Conservation (phyloP, 208 protist species). For the Porcisia deanei region DNA sequence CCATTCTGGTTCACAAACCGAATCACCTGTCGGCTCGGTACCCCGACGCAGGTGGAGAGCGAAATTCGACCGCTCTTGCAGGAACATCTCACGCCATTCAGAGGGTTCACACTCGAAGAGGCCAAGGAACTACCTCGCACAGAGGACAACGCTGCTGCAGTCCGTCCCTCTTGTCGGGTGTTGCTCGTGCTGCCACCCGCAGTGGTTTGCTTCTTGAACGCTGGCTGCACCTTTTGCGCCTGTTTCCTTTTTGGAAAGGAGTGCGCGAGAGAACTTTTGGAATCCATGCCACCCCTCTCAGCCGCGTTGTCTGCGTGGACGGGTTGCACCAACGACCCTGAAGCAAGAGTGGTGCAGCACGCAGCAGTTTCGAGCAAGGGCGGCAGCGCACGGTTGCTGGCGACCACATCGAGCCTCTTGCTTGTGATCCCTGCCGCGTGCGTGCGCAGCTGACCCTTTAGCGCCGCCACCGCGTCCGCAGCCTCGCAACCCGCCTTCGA, state of each 20-base stretch:
- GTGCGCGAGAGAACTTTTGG: neutral
- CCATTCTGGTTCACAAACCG: conserved; percentile 79
- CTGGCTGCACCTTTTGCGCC: neutral
- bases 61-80: conserved; percentile 33
- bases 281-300: neutral
- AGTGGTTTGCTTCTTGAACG: neutral
- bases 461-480: neutral
- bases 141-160: neutral
- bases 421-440: conserved; percentile 23
- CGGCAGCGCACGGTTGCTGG: conserved; percentile 3
- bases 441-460: conserved; percentile 25
- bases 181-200: neutral
- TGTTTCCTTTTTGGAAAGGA: neutral
- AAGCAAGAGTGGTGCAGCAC: neutral
- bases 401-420: conserved; percentile 1
- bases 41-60: conserved; percentile 40
- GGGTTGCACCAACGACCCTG: neutral
- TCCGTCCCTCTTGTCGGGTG: neutral
- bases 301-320: neutral
- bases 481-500: neutral
- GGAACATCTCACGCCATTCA: conserved; percentile 58
- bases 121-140: neutral
- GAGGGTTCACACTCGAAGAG: conserved; percentile 3
- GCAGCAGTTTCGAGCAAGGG: conserved; percentile 10
- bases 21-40: conserved; percentile 32